phyloP scores from a whole-genome alignment of 225 moss, liverwort and hornwort species.

The Marchantia paleacea region DNA sequence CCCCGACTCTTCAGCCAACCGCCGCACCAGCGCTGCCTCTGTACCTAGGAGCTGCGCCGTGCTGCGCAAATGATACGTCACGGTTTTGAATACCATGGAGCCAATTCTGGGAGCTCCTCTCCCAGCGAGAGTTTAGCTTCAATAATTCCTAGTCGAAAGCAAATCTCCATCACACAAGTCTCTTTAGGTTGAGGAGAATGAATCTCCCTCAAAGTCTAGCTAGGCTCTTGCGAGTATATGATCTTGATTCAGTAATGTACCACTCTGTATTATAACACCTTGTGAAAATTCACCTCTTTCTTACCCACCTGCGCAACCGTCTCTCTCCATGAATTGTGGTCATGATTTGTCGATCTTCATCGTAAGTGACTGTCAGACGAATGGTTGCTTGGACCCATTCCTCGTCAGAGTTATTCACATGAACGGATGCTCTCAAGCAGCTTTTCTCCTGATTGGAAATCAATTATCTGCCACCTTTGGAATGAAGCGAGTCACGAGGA shows the following conservation, averaged over 20 bases:
- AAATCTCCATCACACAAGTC: background rate
- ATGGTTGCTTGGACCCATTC: no score
- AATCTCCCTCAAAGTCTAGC: constrained; percentile 2
- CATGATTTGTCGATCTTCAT: no score
- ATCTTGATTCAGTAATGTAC: constrained; percentile 2
- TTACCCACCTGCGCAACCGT: background rate
- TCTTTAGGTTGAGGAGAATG: constrained; percentile 11
- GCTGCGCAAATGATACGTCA: background rate
- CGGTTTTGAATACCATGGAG: background rate
- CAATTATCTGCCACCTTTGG: no score
- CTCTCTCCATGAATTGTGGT: no score
- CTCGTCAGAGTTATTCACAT: no score
- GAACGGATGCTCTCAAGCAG: no score
- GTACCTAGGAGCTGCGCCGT: background rate
- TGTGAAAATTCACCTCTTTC: constrained; percentile 13
- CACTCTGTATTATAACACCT: constrained; percentile 17
- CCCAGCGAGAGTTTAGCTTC: background rate
- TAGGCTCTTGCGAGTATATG: constrained; percentile 18
- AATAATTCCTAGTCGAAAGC: background rate
- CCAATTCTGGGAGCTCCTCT: background rate
- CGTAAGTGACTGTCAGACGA: no score
- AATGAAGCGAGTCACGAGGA: no score
- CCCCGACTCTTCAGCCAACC: background rate
- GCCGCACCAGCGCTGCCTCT: background rate
- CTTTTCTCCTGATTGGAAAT: no score